Percentiles rank a stretch among this genome's conserved stretches.
phyloP scores from a whole-genome alignment of 306 rosid species.

The Malus orientalis region DNA sequence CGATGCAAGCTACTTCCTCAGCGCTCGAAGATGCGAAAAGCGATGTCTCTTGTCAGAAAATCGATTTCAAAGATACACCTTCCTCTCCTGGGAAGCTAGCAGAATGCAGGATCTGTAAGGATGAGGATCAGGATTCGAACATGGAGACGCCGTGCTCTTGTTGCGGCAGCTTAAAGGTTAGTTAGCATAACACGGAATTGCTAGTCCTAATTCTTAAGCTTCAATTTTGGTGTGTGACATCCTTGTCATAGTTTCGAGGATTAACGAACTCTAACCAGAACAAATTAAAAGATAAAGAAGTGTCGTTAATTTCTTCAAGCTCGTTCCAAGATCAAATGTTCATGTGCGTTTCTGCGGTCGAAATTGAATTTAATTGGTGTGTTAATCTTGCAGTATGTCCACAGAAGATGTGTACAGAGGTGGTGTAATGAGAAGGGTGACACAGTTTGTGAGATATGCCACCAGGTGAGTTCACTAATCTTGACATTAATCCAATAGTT shows the following conservation, averaged over 20 bases:
- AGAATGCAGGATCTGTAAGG: conserved; percentile 94
- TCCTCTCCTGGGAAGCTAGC: conserved; percentile 39
- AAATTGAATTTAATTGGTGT: neutral
- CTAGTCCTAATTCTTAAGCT: neutral
- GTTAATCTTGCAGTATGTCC: conserved; percentile 70
- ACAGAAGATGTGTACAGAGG: conserved; percentile 79
- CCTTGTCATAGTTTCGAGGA: neutral
- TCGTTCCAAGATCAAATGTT: neutral
- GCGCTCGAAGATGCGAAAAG: conserved; percentile 25
- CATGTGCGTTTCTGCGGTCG: neutral
- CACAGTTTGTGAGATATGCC: conserved; percentile 92
- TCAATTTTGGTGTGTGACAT: neutral
- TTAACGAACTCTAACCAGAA: neutral
- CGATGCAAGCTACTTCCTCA: conserved; percentile 54
- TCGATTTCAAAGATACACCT: conserved; percentile 27
- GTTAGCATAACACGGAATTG: neutral
- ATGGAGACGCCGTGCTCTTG: conserved; percentile 98
- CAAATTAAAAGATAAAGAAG: neutral
- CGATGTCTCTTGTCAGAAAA: conserved; percentile 29
- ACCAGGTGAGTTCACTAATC: conserved; percentile 50
- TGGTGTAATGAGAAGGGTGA: conserved; percentile 99
- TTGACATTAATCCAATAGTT: neutral
- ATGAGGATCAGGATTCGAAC: conserved; percentile 78
- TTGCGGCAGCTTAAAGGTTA: conserved; percentile 93
- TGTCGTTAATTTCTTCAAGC: neutral